Percentiles rank a stretch among this genome's conserved stretches.
Evolutionary conservation across 345 rosid genomes (phyloP).

Genomic region (Streptanthus diversifolius): DNA sequence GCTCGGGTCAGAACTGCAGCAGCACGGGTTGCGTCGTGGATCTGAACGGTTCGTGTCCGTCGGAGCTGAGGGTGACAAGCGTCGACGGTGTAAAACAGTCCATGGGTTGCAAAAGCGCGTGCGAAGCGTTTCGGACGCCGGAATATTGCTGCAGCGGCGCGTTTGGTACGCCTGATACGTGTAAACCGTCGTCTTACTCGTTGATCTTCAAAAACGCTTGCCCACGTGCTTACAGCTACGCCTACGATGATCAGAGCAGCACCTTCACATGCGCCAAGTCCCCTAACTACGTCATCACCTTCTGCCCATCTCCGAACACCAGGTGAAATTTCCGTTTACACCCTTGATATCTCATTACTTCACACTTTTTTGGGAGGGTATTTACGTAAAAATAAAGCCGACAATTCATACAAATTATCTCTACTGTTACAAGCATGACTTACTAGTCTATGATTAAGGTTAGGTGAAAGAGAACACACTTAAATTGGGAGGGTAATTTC

Average conservation of each 20-base stretch:
- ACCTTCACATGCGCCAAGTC: conserved; percentile 89
- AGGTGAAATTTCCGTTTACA: conserved; percentile 44
- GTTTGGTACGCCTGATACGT: conserved; percentile 58
- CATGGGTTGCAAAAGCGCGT: conserved; percentile 89
- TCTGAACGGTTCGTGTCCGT: conserved; percentile 68
- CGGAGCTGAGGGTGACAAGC: conserved; percentile 65
- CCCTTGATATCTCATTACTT: background rate
- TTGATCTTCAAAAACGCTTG: conserved; percentile 70
- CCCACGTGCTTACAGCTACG: conserved; percentile 94
- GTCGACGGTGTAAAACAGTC: conserved; percentile 33
- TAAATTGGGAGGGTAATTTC: background rate
- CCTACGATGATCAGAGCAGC: conserved; percentile 87
- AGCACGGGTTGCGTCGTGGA: conserved; percentile 75
- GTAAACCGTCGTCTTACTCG: conserved; percentile 81
- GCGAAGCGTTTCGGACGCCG: conserved; percentile 73
- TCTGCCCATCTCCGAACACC: conserved; percentile 76
- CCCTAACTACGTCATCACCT: conserved; percentile 67
- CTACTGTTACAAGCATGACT: conserved; percentile 5
- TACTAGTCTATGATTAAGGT: conserved; percentile 3
- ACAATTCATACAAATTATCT: background rate
- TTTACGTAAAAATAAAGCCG: background rate
- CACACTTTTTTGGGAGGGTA: background rate
- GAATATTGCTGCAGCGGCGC: conserved; percentile 88
- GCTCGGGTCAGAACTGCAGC: conserved; percentile 62
- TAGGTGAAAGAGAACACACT: background rate